Percentiles rank a stretch among this genome's conserved stretches.
Conservation (phyloP, 139 green algal genomes). For the Axilococcus clingmanii region DNA sequence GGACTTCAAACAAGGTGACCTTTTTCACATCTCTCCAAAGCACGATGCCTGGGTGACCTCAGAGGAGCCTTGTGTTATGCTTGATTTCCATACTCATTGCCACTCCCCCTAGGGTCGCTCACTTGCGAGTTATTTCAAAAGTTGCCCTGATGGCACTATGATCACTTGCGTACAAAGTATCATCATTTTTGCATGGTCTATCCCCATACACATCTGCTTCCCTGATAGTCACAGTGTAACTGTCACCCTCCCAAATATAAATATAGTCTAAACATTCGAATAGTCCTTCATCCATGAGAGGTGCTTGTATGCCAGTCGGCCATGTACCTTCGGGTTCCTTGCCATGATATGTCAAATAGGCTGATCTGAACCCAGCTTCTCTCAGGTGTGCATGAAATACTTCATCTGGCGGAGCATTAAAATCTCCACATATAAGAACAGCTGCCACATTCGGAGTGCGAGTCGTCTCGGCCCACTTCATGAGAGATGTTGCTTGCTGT, state of each 20-base stretch:
- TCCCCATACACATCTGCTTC: conserved; percentile 3
- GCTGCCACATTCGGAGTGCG: conserved; percentile 13
- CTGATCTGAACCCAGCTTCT: conserved; percentile 17
- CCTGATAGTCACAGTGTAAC: not conserved
- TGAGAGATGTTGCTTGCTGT: conserved; percentile 20
- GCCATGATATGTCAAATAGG: conserved; percentile 17
- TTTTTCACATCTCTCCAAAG: no score
- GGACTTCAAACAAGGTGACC: no score
- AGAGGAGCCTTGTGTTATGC: no score
- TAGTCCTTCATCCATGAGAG: conserved; percentile 34
- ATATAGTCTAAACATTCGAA: conserved; percentile 40
- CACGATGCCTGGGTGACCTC: no score
- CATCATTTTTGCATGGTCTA: not conserved
- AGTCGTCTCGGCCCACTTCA: conserved; percentile 28
- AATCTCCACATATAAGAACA: conserved; percentile 33
- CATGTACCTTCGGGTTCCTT: conserved; percentile 16
- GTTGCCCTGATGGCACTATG: conserved; percentile 23
- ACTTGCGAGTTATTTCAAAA: conserved; percentile 6
- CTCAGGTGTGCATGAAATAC: conserved; percentile 17
- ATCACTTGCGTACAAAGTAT: conserved; percentile 34
- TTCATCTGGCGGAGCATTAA: conserved; percentile 33
- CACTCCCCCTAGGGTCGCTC: no score
- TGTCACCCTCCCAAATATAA: conserved; percentile 23
- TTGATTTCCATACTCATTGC: no score
- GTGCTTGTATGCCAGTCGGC: conserved; percentile 21